Base-by-base conservation (phyloP, 768 basidiomycete species). In the Phaeotremella skinneri region DNA sequence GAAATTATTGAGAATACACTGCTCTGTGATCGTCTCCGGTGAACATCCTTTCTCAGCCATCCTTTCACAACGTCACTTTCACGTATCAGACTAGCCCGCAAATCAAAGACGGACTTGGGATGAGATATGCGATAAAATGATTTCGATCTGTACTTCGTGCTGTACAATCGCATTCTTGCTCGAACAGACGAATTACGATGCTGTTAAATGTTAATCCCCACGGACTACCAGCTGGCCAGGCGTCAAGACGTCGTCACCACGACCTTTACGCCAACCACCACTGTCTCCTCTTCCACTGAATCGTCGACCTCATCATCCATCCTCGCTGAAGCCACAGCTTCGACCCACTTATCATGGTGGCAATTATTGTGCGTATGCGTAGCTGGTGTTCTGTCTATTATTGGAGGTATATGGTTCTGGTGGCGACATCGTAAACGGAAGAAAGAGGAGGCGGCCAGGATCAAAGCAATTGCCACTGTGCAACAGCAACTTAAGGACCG, bases 291-390 rank as follows among this genome's bases (percentile, higher is more conserved):
- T 27, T n/a, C 43, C 4, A 48, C 42, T 20, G 45, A 31, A 43
- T 3, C 14, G 32, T 17, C 49, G 17, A 23, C 16, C 1, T 37
- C 29, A 2, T 32, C 43, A 13, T 45, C 21, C 7, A 52, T 70
- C 14, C 32, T 69, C 4, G 41, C 49, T 20, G 27, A 42, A 49
- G 61, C 61, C 25, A 62, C 55, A 13, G 61, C 62, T 39, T 48
- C 61, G 5, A 57, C 66, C 14, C 50, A 66, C 23, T 37, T 73
- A 20, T 61, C 68, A 39, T 73, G 71, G 71, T 73, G 71, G 71
- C 71, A 73, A 43, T 53, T 73, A 1, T 42, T 73, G 17, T 68
- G 66, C 14, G 39, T 73, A 5, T 58, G 58, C 37, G n/a, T 61
- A 9, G 69, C 59, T 2, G 64, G 67, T 14, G 50, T 52, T 2